phyloP scores from a whole-genome alignment of 2,329 filamentous ascomycete species.

The Biscogniauxia mediterranea region DNA sequence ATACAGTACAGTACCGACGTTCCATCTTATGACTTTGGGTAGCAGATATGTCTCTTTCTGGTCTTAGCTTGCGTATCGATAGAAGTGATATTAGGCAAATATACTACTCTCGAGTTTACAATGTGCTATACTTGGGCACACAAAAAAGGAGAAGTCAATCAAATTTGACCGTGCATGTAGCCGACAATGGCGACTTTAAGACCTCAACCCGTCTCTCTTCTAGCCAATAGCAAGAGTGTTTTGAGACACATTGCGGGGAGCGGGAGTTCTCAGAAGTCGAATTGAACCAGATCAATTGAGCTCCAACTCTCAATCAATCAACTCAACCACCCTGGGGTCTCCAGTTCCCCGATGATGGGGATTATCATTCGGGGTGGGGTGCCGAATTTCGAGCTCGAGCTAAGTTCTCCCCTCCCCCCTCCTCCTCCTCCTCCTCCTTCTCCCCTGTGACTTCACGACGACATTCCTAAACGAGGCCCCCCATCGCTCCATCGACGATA shows the following conservation, averaged over 20 bases:
- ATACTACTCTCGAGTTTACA: too few relatives aligned
- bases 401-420: too few relatives aligned
- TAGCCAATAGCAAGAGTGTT: slow-evolving; percentile 13
- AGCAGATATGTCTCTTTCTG: too few relatives aligned
- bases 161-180: too few relatives aligned
- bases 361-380: slow-evolving; percentile 1
- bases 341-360: slow-evolving; percentile 5
- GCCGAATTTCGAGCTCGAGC: too few relatives aligned
- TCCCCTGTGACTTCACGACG: not conserved
- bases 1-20: slow-evolving; percentile 4
- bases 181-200: not conserved
- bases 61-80: too few relatives aligned
- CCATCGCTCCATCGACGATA: not conserved
- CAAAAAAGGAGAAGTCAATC: too few relatives aligned
- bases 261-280: slow-evolving; percentile 14
- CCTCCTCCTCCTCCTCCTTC: not conserved
- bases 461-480: slow-evolving; percentile 2
- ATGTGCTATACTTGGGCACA: too few relatives aligned
- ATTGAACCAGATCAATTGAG: not conserved
- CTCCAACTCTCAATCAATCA: too few relatives aligned
- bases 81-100: too few relatives aligned
- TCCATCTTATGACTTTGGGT: too few relatives aligned
- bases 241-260: slow-evolving; percentile 17
- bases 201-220: not conserved
- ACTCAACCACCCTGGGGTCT: too few relatives aligned